Conservation (phyloP, 2,329 filamentous ascomycete genomes). For the Diatrype stigma region DNA sequence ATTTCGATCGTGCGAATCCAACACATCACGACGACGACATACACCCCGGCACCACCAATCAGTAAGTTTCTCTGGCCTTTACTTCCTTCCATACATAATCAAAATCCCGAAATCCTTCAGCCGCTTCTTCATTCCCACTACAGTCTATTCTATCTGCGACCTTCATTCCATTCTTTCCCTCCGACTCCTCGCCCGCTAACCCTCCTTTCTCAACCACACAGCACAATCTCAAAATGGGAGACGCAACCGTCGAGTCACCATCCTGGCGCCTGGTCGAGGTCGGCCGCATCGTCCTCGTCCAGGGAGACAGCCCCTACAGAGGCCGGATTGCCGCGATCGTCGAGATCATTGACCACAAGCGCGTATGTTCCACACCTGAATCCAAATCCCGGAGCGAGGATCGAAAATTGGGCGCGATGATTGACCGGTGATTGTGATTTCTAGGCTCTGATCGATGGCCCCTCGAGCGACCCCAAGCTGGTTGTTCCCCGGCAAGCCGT, state of each 20-base stretch:
- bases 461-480: conserved; percentile 74
- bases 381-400: conserved; percentile 5
- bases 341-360: conserved; percentile 99
- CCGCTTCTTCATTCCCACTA: not conserved
- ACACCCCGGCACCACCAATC: conserved; percentile 17
- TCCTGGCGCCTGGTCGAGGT: conserved; percentile 97
- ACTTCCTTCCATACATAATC: conserved; percentile 5
- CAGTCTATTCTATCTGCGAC: not conserved
- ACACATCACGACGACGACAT: conserved; percentile 16
- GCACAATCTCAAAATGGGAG: conserved; percentile 71
- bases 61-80: conserved; percentile 20
- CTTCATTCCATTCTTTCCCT: not conserved
- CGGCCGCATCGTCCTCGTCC: conserved; percentile 93
- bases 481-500: conserved; percentile 84
- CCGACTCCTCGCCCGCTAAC: conserved; percentile 16
- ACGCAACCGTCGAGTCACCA: conserved; percentile 76
- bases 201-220: conserved; percentile 30
- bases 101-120: not conserved
- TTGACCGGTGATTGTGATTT: conserved; percentile 25
- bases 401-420: conserved; percentile 17
- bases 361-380: conserved; percentile 64
- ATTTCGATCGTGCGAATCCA: conserved; percentile 16
- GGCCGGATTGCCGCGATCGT: conserved; percentile 91
- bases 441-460: conserved; percentile 96
- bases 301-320: conserved; percentile 68